Conservation (phyloP, 371 early-diverging fungal genomes). For the Mortierella sp. region DNA sequence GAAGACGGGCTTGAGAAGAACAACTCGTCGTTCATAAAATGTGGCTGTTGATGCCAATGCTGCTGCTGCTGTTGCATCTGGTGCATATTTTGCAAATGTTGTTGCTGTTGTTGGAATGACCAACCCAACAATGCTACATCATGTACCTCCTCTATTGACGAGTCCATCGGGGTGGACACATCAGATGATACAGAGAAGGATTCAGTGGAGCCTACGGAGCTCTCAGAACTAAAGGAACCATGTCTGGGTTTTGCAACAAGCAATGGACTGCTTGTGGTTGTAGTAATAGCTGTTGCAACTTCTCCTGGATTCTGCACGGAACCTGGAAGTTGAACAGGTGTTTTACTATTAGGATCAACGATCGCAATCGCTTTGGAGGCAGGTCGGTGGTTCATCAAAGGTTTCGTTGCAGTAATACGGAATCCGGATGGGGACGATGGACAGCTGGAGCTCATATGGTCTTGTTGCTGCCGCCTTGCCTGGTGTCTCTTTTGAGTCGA, state of each 20-base stretch:
- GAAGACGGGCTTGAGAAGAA: not conserved
- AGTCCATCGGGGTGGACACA: not conserved
- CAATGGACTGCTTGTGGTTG: not conserved
- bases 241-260: constrained; percentile 1
- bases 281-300: not conserved
- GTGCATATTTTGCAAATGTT: constrained; percentile 2
- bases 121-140: constrained; percentile 7
- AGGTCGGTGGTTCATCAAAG: not conserved
- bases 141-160: constrained; percentile 1
- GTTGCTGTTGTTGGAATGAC: constrained; percentile 12
- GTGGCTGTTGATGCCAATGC: not conserved
- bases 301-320: not conserved
- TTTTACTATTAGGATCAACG: constrained; percentile 34
- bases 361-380: constrained; percentile 32
- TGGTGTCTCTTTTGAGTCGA: constrained; percentile 1
- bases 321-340: constrained; percentile 19
- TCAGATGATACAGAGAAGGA: constrained; percentile 1
- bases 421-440: not conserved
- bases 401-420: not conserved
- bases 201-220: not conserved
- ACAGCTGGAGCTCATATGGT: not conserved
- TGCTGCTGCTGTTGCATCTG: constrained; percentile 15
- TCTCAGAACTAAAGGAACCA: constrained; percentile 11
- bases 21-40: not conserved
- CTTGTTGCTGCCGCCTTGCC: not conserved